These are phyloP conservation scores for Ajuga reptans DNA, from an alignment of 305 asterid genomes.

Conservation along the genomic window DNA sequence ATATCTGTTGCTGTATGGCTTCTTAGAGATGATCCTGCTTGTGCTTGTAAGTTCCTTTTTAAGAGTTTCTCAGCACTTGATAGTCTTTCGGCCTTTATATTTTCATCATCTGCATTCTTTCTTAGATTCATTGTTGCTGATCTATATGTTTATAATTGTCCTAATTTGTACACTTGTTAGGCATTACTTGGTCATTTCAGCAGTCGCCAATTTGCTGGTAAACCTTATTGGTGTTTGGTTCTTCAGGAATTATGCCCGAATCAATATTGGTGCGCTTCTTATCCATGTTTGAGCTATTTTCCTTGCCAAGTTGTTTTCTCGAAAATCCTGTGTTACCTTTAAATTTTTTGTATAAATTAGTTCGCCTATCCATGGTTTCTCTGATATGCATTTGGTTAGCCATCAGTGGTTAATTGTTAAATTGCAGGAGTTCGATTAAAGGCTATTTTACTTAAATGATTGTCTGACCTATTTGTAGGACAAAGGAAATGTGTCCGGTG, in stretches of 20 bases:
- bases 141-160: slow-evolving; percentile 2
- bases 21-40: background rate
- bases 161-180: slow-evolving; percentile 32
- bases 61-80: background rate
- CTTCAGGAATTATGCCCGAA: slow-evolving; percentile 93
- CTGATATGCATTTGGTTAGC: slow-evolving; percentile 1
- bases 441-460: background rate
- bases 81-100: background rate
- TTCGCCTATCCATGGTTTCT: background rate
- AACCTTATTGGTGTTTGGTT: slow-evolving; percentile 98
- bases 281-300: slow-evolving; percentile 11
- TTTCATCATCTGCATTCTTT: slow-evolving; percentile 13
- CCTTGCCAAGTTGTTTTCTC: background rate
- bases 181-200: slow-evolving; percentile 95
- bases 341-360: background rate
- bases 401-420: background rate
- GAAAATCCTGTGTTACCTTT: background rate
- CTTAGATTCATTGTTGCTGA: background rate
- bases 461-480: background rate
- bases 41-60: too few species aligned
- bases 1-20: background rate
- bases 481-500: background rate
- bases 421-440: background rate
- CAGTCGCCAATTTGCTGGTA: slow-evolving; percentile 89
- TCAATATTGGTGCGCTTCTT: slow-evolving; percentile 65